These are phyloP conservation scores for Pyronema domesticum DNA, from an alignment of 495 filamentous ascomycete genomes.

Conservation along the genomic window DNA sequence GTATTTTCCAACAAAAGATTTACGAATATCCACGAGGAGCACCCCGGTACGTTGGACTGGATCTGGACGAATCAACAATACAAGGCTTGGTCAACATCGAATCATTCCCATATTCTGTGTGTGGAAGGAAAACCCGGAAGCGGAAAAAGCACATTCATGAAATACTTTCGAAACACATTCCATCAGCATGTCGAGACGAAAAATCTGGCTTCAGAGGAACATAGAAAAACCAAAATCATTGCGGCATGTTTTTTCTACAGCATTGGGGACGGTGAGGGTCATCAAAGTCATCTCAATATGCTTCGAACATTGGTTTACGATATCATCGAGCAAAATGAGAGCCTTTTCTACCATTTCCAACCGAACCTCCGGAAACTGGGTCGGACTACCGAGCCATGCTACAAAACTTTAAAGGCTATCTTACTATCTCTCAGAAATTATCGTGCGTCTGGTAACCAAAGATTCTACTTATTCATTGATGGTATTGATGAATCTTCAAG, in stretches of 20 bases:
- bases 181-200: too few species aligned
- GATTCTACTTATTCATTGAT: too few species aligned
- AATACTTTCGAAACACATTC: neutral
- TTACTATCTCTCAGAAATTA: too few species aligned
- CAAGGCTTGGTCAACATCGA: neutral
- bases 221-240: too few species aligned
- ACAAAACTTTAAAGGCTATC: too few species aligned
- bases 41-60: constrained; percentile 1
- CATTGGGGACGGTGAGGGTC: neutral
- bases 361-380: too few species aligned
- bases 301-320: constrained; percentile 1
- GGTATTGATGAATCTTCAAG: too few species aligned
- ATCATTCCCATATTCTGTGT: neutral
- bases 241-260: neutral
- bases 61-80: neutral
- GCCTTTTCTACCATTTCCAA: neutral
- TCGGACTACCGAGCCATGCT: too few species aligned
- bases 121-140: constrained; percentile 6
- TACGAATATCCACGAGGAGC: neutral
- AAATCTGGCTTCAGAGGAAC: too few species aligned
- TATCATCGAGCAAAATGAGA: neutral
- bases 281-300: neutral
- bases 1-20: constrained; percentile 1
- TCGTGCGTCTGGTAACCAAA: too few species aligned
- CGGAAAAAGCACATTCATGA: constrained; percentile 1